Base-by-base conservation (phyloP, 768 basidiomycete genomes). In the Mrakia hoshinonis region DNA sequence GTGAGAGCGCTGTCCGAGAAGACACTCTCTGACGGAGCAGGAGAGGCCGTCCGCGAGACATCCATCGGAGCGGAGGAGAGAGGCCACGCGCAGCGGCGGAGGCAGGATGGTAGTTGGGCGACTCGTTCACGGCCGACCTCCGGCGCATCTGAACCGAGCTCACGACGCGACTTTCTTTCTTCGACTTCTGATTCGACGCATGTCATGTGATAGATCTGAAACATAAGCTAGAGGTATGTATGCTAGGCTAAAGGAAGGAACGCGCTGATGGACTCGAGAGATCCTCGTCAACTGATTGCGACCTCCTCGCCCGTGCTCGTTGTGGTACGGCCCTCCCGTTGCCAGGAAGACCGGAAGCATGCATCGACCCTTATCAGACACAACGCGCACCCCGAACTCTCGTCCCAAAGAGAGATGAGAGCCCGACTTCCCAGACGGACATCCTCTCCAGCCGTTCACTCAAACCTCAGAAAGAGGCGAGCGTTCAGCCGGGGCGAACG, bases 1-100 rank as follows among this genome's bases (percentile, higher is more conserved):
- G 72, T 68, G n/a, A 68, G 67, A 3, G 48, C 58, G 2, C 67
- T 54, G 51, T 65, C 70, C 34, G 72, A 73, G 18, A 73, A 64
- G 51, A 64, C 62, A n/a, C 67, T 68, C 61, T 73, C 72, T 4
- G 72, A 68, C 9, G 62, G 67, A 38, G 47, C 67, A 20, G 72
- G 72, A 5, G 72, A 68, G 22, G 72, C 22, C 48, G 62, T 24
- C n/a, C 72, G 55, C 15, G 65, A 72, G 43, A 62, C 12, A 31
- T 65, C 70, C 70, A 72, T 72, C 26, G 6, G 15, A 29, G 24
- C 24, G 48, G 31, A 24, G 48, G 38, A 47, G 26, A 22, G 68
- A 15, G 36, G n/a, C 9, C 11, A 43, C 43, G 54, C 18, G 68
- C 26, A 20, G 43, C 12, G n/a, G 46, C 26, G 24, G 4, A 54